Evolutionary conservation across 371 early-diverging fungal genomes (phyloP).

Genomic region (Coemansia sp.): DNA sequence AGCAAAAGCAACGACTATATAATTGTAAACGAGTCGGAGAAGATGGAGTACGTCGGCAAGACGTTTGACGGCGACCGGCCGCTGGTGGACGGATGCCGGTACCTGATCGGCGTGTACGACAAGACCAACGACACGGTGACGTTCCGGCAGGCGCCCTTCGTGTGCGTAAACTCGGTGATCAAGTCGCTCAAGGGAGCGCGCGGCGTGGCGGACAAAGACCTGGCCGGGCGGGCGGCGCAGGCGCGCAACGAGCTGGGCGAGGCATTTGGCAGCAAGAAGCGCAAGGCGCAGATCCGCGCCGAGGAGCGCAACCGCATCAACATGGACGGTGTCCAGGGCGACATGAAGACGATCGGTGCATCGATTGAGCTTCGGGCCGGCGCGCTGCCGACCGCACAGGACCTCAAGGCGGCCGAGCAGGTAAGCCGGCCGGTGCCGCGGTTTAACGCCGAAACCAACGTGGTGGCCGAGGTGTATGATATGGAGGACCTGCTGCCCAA

Average conservation of each 20-base stretch:
- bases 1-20: slow-evolving; percentile 53
- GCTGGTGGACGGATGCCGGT: slow-evolving; percentile 54
- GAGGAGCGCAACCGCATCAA: slow-evolving; percentile 81
- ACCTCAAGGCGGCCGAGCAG: slow-evolving; percentile 61
- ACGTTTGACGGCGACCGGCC: slow-evolving; percentile 61
- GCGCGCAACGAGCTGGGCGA: slow-evolving; percentile 79
- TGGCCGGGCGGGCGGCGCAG: slow-evolving; percentile 5
- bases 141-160: slow-evolving; percentile 65
- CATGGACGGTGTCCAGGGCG: slow-evolving; percentile 49
- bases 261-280: slow-evolving; percentile 89
- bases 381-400: slow-evolving; percentile 45
- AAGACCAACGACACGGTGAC: slow-evolving; percentile 62
- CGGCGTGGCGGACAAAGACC: slow-evolving; percentile 26
- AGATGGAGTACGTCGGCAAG: slow-evolving; percentile 69
- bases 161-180: slow-evolving; percentile 66
- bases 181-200: slow-evolving; percentile 59
- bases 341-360: slow-evolving; percentile 35
- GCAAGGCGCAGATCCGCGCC: slow-evolving; percentile 72
- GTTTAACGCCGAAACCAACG: slow-evolving; percentile 63
- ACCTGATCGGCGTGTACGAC: slow-evolving; percentile 76
- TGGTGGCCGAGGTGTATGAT: slow-evolving; percentile 73
- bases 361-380: slow-evolving; percentile 45
- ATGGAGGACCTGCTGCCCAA: slow-evolving; percentile 65
- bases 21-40: slow-evolving; percentile 68
- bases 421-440: slow-evolving; percentile 70